Base-by-base conservation (phyloP, 1,139 yeast species). In the Geotrichum australiense region DNA sequence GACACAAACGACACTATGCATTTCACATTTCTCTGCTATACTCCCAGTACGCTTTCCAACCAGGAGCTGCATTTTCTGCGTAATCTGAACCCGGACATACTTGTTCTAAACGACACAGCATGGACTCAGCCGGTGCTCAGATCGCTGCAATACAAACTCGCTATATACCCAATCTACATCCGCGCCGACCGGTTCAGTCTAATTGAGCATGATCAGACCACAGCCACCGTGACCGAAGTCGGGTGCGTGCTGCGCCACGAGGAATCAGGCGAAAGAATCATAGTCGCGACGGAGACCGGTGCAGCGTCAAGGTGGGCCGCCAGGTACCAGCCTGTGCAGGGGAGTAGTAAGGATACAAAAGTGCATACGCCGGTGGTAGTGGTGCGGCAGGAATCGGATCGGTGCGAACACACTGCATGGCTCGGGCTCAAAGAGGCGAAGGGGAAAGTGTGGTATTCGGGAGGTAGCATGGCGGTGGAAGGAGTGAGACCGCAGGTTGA, bases 391-490 rank as follows among this genome's bases (percentile, higher is more conserved):
- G 18, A 10, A 26, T 4, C 28, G 21, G 19, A 4, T 5, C 18
- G 14, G 20, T 4, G 12, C 14, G 19, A 18, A 10, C 11, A 18
- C 19, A 16, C 19, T 26, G 10, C 25, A 10, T 31, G 35, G 35
- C 24, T 31, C 7, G 24, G 35, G 10, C 12, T 26, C 22, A 27
- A 26, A 35, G 11, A 26, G 30, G 18, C 8, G 15, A 25, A 26
- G 12, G 10, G 23, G 33, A 8, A 18, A 4, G 33, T 93, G 47
- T 93, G 97, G 96, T 87, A 84, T 63, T 76, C 95, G 2, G 82
- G 95, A 10, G 72, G 80, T 8, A 71, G 78, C 8, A 69, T 91
- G 50, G 77, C 81, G 48, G 95, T 91, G 10, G 80, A 79, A 55
- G 96, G 95, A 7, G 67, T 91, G 11, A 23, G 21, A 11, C 4